Base-by-base conservation (phyloP, 2,329 filamentous ascomycete genomes). In the Aspergillus alliaceus region DNA sequence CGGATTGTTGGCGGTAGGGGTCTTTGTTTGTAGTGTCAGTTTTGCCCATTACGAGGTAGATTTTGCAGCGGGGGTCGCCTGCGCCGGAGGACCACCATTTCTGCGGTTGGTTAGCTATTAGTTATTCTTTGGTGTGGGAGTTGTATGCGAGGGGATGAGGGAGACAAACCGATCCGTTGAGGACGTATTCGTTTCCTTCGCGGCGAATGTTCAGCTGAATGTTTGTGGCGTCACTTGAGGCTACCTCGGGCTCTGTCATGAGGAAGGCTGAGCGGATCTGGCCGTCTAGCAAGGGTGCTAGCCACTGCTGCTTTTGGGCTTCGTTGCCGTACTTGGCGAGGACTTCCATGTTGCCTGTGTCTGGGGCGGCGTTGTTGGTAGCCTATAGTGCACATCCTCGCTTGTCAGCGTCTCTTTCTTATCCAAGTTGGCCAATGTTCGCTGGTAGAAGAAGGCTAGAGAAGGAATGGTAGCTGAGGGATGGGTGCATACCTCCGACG, bases 1-100 rank as follows among this genome's bases (percentile, higher is more conserved):
- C 93, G 25, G 92, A 97, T 77, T 98, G 95, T 72, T 97, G 93
- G 70, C 85, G 85, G 84, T 98, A 96, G 22, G 86, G 80, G 73
- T 93, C 87, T 62, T 82, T 77, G 80, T 96, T 89, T 65, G 80
- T 79, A 49, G 90, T 82, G 71, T 96, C 90, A 12, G 86, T 89
- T 83, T 98, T 96, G 77, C 91, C 95, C 90, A 99, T 96, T 67
- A 96, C 92, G 60, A 99, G 88, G 80, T 97, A 98, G 73, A 99
- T 82, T 75, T 90, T 84, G 82, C 95, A 99, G 67, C 93, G 86
- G 57, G 89, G 90, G 78, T 99, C 95, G 57, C 95, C 95, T 18
- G 93, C 92, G 64, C 95, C 95, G 62, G 91, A 96, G 27, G 91
- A 96, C 95, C 95, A 99, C 95, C 95, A 99, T 91, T 99, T 99